These are phyloP conservation scores for Paramyrothecium roridum DNA, from an alignment of 2,329 filamentous ascomycete species.

Conservation along the genomic window DNA sequence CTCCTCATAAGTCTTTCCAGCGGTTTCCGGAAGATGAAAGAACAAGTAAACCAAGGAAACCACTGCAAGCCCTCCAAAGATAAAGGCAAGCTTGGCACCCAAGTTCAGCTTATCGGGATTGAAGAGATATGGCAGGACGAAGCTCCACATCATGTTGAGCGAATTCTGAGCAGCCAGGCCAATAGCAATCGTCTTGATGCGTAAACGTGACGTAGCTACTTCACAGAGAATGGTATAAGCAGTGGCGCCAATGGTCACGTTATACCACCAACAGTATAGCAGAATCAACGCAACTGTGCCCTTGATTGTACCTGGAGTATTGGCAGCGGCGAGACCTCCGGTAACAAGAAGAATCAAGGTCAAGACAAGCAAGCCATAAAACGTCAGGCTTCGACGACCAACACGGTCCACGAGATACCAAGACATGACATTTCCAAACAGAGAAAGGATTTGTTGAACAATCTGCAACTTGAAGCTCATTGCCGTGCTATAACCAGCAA, in stretches of 20 bases:
- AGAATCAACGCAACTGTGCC: constrained; percentile 10
- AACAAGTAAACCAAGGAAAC: constrained; percentile 6
- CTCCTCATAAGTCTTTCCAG: constrained; percentile 10
- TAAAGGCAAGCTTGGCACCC: constrained; percentile 9
- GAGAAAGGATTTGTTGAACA: neutral
- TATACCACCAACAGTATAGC: constrained; percentile 8
- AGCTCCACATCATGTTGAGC: constrained; percentile 8
- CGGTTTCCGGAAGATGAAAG: constrained; percentile 12
- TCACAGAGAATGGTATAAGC: constrained; percentile 13
- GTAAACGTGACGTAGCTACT: constrained; percentile 12
- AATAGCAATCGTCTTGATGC: constrained; percentile 13
- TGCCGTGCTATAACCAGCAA: constrained; percentile 10
- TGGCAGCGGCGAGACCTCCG: constrained; percentile 1
- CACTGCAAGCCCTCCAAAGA: constrained; percentile 4
- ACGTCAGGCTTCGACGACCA: constrained; percentile 1
- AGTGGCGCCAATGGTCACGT: constrained; percentile 12
- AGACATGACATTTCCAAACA: neutral
- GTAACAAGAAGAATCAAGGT: constrained; percentile 2
- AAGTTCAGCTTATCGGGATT: constrained; percentile 12
- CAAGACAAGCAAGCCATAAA: neutral
- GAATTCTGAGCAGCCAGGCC: constrained; percentile 11
- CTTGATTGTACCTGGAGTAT: constrained; percentile 1
- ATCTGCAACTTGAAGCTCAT: neutral
- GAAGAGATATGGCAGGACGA: constrained; percentile 7
- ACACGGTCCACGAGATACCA: neutral